Evolutionary conservation across 306 rosid species (phyloP), one percentile per base, ranked within the genome.

Genomic region (Vigna angularis): DNA sequence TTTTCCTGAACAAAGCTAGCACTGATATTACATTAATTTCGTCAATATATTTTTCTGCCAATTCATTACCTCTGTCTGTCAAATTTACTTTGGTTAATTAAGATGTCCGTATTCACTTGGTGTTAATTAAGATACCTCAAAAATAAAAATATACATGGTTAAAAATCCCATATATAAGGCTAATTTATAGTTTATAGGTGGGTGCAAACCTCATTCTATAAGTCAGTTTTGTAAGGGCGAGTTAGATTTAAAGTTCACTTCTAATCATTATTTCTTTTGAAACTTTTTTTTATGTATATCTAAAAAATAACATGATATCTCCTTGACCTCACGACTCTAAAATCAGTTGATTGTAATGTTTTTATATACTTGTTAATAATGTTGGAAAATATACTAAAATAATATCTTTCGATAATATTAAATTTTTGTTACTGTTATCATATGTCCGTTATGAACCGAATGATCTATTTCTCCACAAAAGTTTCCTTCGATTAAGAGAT

Each of bases 1-100:
- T 79, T 74, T 75, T 34, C 17, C 15, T 45, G 44, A 58, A 51
- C 49, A 83, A 66, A 28, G 72, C 10, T 7, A 40, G 45, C 63
- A 67, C 8, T 50, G 62, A 67, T 10, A 10, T 78, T 36, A 83
- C 82, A 30, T 70, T 17, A n/a, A 52, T 77, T 77, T 53, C 45
- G 48, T 51, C 14, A 30, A 3, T 30, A 26, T 26, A 26, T 26
- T 26, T 26, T 26, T 26, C 28, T 26, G 24, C 22, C 22, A 20
- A 20, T 20, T 20, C 22, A 20, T 20, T 20, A 20, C 22, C 22
- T 20, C 22, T 20, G 1, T 20, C 22, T 20, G 22, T 3, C 44
- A 6, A 13, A 44, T 47, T 7, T 48, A 47, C 34, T 66, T 34
- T 67, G 17, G 6, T 55, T 52, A 50, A 69, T 47, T 68, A 26